Conservation (phyloP, 1,139 yeast species). For the Candida sanyaensis region DNA sequence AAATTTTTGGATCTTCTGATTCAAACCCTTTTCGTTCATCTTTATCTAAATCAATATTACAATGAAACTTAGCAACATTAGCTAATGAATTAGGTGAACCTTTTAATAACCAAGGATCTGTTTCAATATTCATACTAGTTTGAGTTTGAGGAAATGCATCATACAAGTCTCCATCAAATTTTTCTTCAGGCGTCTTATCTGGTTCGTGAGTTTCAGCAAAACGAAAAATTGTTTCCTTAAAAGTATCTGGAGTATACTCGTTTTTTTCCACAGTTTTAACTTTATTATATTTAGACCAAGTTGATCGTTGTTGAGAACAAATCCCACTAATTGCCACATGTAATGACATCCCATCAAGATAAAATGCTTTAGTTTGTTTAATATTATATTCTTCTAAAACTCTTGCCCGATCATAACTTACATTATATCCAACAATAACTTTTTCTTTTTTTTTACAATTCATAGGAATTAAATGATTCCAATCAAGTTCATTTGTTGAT, state of each 20-base stretch:
- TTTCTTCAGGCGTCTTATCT: conserved; percentile 21
- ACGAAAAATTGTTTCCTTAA: background rate
- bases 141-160: conserved; percentile 7
- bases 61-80: conserved; percentile 80
- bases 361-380: conserved; percentile 69
- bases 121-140: conserved; percentile 27
- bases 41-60: conserved; percentile 71
- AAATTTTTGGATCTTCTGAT: conserved; percentile 51
- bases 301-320: conserved; percentile 87
- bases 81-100: conserved; percentile 82
- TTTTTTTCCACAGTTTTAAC: conserved; percentile 24
- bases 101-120: conserved; percentile 77
- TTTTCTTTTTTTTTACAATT: conserved; percentile 50
- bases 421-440: conserved; percentile 84
- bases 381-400: conserved; percentile 81
- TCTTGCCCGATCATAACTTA: conserved; percentile 88
- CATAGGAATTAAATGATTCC: conserved; percentile 76
- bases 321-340: conserved; percentile 92
- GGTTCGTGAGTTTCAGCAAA: background rate
- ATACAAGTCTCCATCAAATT: conserved; percentile 18
- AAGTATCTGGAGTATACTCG: conserved; percentile 9
- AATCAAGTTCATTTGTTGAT: conserved; percentile 26
- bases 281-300: conserved; percentile 68
- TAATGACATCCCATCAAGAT: conserved; percentile 87
- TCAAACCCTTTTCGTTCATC: conserved; percentile 64